Base-by-base conservation (phyloP, 441 rosid genomes). In the Corymbia calophylla region DNA sequence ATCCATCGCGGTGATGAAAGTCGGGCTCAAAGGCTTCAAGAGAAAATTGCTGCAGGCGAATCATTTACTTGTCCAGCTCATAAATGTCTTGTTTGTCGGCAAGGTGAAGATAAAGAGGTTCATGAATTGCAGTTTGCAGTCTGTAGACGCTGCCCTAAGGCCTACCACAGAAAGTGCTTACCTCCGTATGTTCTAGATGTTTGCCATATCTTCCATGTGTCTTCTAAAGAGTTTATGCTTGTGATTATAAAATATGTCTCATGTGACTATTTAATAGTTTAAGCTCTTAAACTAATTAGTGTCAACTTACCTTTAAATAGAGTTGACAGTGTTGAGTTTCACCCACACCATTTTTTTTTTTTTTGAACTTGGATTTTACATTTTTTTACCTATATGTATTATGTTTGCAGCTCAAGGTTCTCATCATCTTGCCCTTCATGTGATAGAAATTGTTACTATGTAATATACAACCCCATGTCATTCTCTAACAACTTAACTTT, bases 141-240 rank as follows among this genome's bases (percentile, higher is more conserved):
- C 39, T 95, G 98, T 88, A 94, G 97, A 90, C 96, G 96, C 84
- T 96, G 97, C 92, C 98, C 97, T 89, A 94, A 91, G 89, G 93
- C 94, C n/a, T 96, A 94, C 91, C 98, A 96, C 90, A 91, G 96
- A 88, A 94, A 93, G 91, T 96, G 97, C 92, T 93, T 95, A 87
- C 97, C 97, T 84, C 31, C 92, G 98, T 95, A 93, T 62, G 60
- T 55, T 82, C 64, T 53, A 64, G 91, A 66, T 35, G 56, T 87
- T 88, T 66, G n/a, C 51, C 88, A 53, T 8, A 29, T 87, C 70
- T 62, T 85, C 21, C 87, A 51, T 60, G 29, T 58, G 85, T 35
- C 64, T 27, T 89, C 77, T 55, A 27, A 87, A 73, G 19, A 53
- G 73, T 87, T 88, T 91, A 35, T 73, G 82, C 82, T 19, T 73